Conservation (phyloP, 352 stramenopile species). For the Phytophthora capsici region DNA sequence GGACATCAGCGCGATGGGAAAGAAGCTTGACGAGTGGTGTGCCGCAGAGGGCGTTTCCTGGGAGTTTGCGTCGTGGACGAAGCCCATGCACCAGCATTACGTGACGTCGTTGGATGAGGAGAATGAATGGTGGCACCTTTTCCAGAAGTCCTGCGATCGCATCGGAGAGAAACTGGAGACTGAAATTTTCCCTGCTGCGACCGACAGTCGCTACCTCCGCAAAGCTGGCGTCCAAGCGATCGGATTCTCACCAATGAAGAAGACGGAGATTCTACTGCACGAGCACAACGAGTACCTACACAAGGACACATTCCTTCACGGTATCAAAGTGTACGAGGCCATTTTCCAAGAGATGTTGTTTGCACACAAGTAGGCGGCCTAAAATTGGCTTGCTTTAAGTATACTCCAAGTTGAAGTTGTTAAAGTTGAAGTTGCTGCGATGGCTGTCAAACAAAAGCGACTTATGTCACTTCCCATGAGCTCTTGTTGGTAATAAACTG, state of each 20-base stretch:
- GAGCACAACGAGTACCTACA: constrained; percentile 97
- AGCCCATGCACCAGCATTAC: constrained; percentile 66
- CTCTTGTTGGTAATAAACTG: too few relatives aligned
- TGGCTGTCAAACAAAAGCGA: constrained; percentile 2
- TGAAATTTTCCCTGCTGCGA: constrained; percentile 95
- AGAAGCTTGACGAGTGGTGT: constrained; percentile 93
- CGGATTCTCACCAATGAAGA: constrained; percentile 96
- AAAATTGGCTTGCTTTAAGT: constrained; percentile 3
- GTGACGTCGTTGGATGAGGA: constrained; percentile 53
- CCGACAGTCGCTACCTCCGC: constrained; percentile 93
- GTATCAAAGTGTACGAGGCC: constrained; percentile 88
- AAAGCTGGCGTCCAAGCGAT: constrained; percentile 62
- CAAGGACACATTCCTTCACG: constrained; percentile 92
- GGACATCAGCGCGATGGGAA: constrained; percentile 58
- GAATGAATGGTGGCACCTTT: constrained; percentile 63
- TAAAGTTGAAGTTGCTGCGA: neutral
- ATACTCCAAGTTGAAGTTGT: constrained; percentile 23
- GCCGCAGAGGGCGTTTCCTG: constrained; percentile 84
- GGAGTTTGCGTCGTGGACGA: constrained; percentile 61
- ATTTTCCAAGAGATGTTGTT: constrained; percentile 73
- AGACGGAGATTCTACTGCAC: constrained; percentile 94
- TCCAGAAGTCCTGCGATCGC: constrained; percentile 39
- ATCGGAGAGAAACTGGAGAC: constrained; percentile 59
- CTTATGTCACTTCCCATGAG: neutral
- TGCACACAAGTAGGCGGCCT: constrained; percentile 22